Evolutionary conservation across 306 rosid genomes (phyloP).

Genomic region (Dalbergia cultrata): DNA sequence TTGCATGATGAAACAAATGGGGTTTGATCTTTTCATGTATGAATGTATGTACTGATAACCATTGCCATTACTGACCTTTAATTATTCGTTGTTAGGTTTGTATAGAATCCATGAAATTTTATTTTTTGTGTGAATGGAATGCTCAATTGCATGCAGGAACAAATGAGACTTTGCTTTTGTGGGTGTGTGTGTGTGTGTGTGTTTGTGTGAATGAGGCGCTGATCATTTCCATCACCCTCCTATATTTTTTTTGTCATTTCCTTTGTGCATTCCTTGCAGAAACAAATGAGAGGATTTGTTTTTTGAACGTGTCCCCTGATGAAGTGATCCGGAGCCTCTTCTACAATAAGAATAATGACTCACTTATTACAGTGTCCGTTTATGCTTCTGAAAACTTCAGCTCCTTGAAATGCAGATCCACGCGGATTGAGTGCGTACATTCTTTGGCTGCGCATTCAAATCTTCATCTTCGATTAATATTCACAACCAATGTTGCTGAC

Average conservation of each 20-base stretch:
- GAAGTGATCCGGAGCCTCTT: slow-evolving; percentile 94
- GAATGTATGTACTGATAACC: not conserved
- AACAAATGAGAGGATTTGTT: slow-evolving; percentile 87
- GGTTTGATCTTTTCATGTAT: not conserved
- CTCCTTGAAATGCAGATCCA: slow-evolving; percentile 91
- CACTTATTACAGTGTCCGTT: slow-evolving; percentile 92
- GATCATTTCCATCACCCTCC: not conserved
- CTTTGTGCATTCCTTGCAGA: slow-evolving; percentile 56
- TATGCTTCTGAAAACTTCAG: slow-evolving; percentile 96
- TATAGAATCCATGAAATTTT: not conserved
- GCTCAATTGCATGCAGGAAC: not conserved
- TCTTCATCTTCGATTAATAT: not conserved
- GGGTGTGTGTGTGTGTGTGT: too few species aligned
- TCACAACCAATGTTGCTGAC: slow-evolving; percentile 11
- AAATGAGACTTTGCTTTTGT: too few species aligned
- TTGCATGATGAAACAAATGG: not conserved
- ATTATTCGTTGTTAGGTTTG: not conserved
- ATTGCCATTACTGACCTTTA: not conserved
- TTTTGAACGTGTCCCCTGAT: slow-evolving; percentile 84
- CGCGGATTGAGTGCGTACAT: slow-evolving; percentile 82
- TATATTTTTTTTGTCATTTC: not conserved
- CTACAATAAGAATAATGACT: slow-evolving; percentile 91
- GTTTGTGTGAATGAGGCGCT: not conserved
- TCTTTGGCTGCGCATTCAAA: slow-evolving; percentile 38
- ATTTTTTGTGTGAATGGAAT: slow-evolving; percentile 11